Evolutionary conservation across 179 eudicot genomes (phyloP).

Genomic region (Silene noctiflora): DNA sequence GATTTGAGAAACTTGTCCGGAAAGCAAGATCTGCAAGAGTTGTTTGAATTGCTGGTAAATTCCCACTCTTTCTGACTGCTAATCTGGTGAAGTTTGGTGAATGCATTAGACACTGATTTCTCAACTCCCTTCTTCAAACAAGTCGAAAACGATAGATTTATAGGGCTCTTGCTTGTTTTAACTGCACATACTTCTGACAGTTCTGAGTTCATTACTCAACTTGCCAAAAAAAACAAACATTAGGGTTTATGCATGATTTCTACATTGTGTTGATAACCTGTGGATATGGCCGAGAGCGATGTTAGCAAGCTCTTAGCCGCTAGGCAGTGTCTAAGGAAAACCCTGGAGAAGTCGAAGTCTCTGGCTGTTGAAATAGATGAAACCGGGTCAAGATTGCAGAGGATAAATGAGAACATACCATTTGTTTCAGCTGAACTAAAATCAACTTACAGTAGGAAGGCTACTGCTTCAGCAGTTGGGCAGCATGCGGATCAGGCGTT

Average conservation of each 20-base stretch:
- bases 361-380: slow-evolving; percentile 35
- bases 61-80: slow-evolving; percentile 20
- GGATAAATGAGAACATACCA: slow-evolving; percentile 31
- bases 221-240: background rate
- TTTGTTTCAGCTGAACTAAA: slow-evolving; percentile 37
- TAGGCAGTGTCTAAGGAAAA: slow-evolving; percentile 42
- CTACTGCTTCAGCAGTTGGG: slow-evolving; percentile 38
- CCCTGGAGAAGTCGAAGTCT: slow-evolving; percentile 51
- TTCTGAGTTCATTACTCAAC: background rate
- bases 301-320: slow-evolving; percentile 48
- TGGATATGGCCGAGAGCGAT: slow-evolving; percentile 24
- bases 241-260: slow-evolving; percentile 13
- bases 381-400: slow-evolving; percentile 32
- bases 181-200: background rate
- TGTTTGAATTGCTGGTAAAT: slow-evolving; percentile 39
- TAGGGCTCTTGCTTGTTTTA: background rate
- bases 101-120: slow-evolving; percentile 28
- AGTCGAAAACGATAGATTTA: background rate
- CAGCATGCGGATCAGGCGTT: slow-evolving; percentile 46
- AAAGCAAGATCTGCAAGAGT: slow-evolving; percentile 48
- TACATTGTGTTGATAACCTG: slow-evolving; percentile 7
- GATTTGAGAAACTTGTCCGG: slow-evolving; percentile 35
- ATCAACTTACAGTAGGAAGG: slow-evolving; percentile 27
- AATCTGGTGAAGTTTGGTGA: slow-evolving; percentile 65
- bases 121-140: slow-evolving; percentile 25